These are phyloP conservation scores for Colletotrichum coccodes DNA, from an alignment of 2,329 filamentous ascomycete genomes.

Conservation along the genomic window DNA sequence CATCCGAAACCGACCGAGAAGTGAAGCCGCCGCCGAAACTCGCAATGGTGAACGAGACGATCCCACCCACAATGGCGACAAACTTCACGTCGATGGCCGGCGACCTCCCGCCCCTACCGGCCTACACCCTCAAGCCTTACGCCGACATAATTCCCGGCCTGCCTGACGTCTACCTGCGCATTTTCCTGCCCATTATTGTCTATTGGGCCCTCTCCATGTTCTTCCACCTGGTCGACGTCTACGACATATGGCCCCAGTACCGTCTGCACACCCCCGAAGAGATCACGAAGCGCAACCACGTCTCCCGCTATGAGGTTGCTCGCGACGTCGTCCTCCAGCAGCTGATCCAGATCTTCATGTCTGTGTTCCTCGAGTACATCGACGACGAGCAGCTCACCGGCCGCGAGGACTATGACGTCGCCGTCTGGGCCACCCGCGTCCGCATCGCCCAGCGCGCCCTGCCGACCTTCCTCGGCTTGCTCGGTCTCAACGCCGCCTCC, in stretches of 20 bases:
- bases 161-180: conserved; percentile 82
- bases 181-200: conserved; percentile 80
- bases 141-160: conserved; percentile 80
- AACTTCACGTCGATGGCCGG: conserved; percentile 64
- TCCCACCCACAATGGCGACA: conserved; percentile 48
- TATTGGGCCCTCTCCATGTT: conserved; percentile 90
- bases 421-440: conserved; percentile 88
- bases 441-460: conserved; percentile 83
- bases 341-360: conserved; percentile 83
- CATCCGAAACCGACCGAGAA: not conserved
- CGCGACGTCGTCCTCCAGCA: conserved; percentile 94
- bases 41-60: conserved; percentile 53
- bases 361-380: conserved; percentile 72
- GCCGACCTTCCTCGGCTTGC: conserved; percentile 73
- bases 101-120: conserved; percentile 85
- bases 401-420: conserved; percentile 85
- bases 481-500: conserved; percentile 81
- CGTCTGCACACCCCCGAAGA: conserved; percentile 95
- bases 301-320: conserved; percentile 84
- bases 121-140: conserved; percentile 78
- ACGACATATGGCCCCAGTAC: conserved; percentile 89
- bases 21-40: not conserved
- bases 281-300: conserved; percentile 87
- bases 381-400: conserved; percentile 81
- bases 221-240: conserved; percentile 88